Conservation (phyloP, 2,329 filamentous ascomycete genomes). For the Botrytis pseudocinerea region DNA sequence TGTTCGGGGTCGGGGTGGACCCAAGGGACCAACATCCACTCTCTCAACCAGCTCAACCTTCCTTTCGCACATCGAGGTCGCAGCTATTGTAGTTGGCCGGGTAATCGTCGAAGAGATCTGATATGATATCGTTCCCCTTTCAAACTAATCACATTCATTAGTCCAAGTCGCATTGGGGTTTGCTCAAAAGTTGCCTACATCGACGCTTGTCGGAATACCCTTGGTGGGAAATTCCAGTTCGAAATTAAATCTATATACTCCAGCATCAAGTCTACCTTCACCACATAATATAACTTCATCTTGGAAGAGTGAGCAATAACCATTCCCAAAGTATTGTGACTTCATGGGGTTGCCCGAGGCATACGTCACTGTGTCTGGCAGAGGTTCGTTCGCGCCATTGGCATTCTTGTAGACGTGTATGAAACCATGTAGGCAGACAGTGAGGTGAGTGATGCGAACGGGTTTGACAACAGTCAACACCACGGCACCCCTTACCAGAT, state of each 20-base stretch:
- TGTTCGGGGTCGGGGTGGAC: conserved; percentile 72
- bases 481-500: conserved; percentile 70
- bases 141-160: conserved; percentile 64
- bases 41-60: conserved; percentile 78
- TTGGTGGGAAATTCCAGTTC: conserved; percentile 69
- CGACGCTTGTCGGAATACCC: conserved; percentile 85
- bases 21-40: conserved; percentile 78
- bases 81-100: conserved; percentile 80
- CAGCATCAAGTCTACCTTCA: conserved; percentile 71
- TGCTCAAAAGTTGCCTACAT: conserved; percentile 60
- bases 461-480: conserved; percentile 73
- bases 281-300: conserved; percentile 80
- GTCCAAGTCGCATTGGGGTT: conserved; percentile 14
- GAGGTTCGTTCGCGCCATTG: conserved; percentile 54
- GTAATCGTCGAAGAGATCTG: conserved; percentile 88
- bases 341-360: conserved; percentile 43
- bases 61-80: conserved; percentile 76
- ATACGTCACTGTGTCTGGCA: conserved; percentile 40
- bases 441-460: conserved; percentile 75
- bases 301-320: conserved; percentile 78
- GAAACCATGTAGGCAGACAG: conserved; percentile 75
- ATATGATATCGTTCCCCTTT: conserved; percentile 90
- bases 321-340: conserved; percentile 68
- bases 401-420: conserved; percentile 73
- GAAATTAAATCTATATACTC: conserved; percentile 78